These are phyloP conservation scores for Moricandia moricandioides DNA, from an alignment of 345 rosid species.

Conservation along the genomic window DNA sequence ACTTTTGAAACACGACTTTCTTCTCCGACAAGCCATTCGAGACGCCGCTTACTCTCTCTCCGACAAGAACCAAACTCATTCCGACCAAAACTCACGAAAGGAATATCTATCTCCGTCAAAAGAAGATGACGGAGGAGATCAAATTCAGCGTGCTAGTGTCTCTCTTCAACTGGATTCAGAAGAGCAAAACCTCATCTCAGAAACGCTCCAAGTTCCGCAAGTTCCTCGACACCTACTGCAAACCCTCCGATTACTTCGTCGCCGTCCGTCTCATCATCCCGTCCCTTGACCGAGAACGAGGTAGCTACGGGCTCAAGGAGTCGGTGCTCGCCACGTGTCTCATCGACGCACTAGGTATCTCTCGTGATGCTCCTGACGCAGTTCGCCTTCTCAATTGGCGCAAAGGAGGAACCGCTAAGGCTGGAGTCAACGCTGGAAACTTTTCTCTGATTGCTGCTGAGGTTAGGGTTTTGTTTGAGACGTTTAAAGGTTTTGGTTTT, in stretches of 20 bases:
- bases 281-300: constrained; percentile 80
- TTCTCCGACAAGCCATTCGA: constrained; percentile 28
- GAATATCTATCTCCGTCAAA: neutral
- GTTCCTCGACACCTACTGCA: constrained; percentile 80
- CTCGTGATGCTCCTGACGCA: constrained; percentile 86
- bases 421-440: constrained; percentile 79
- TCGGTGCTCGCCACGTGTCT: constrained; percentile 85
- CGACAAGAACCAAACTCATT: neutral
- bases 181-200: constrained; percentile 56
- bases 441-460: constrained; percentile 78
- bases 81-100: neutral
- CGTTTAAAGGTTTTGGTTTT: neutral
- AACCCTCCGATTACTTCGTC: constrained; percentile 62
- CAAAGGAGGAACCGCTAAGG: constrained; percentile 62
- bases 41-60: neutral
- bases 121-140: constrained; percentile 47
- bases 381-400: constrained; percentile 94
- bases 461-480: constrained; percentile 26
- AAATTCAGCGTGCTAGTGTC: constrained; percentile 71
- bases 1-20: constrained; percentile 21
- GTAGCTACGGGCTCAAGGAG: constrained; percentile 87
- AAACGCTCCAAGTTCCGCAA: constrained; percentile 91
- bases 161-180: constrained; percentile 89
- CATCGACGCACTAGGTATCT: constrained; percentile 82
- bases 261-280: constrained; percentile 82